Percentiles rank a stretch among this genome's conserved stretches.
Conservation (phyloP, 768 basidiomycete species). For the Imleria badia region DNA sequence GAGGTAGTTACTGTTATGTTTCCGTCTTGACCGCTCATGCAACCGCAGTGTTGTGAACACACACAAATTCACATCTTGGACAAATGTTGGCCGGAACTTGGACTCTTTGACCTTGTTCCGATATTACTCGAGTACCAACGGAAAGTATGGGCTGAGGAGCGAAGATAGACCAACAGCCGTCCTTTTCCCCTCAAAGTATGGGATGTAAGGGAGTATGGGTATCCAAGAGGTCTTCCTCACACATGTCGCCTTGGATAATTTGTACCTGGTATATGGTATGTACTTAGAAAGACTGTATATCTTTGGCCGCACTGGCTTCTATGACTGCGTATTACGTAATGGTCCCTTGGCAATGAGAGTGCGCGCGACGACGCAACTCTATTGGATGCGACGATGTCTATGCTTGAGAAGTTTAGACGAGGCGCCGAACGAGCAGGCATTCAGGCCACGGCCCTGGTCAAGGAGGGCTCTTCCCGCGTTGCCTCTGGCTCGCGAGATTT, state of each 20-base stretch:
- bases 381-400: constrained; percentile 40
- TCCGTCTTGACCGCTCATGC: neutral
- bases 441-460: constrained; percentile 76
- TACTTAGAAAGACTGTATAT: too few species aligned
- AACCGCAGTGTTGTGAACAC: constrained; percentile 65
- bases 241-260: too few species aligned
- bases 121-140: constrained; percentile 87
- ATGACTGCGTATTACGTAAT: constrained; percentile 19
- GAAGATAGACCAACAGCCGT: too few species aligned
- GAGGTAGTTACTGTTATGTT: neutral
- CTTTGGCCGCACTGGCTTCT: too few species aligned
- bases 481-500: constrained; percentile 76
- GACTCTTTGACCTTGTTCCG: constrained; percentile 81
- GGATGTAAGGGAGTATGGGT: too few species aligned
- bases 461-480: constrained; percentile 63
- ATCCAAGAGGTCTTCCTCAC: too few species aligned
- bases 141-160: constrained; percentile 51
- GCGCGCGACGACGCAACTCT: too few species aligned
- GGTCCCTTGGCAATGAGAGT: too few species aligned
- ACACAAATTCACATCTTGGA: constrained; percentile 86
- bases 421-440: constrained; percentile 81
- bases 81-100: constrained; percentile 93
- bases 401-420: constrained; percentile 77
- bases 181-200: too few species aligned
- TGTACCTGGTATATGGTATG: too few species aligned